Base-by-base conservation (phyloP, 306 rosid genomes). In the Myrica gale region DNA sequence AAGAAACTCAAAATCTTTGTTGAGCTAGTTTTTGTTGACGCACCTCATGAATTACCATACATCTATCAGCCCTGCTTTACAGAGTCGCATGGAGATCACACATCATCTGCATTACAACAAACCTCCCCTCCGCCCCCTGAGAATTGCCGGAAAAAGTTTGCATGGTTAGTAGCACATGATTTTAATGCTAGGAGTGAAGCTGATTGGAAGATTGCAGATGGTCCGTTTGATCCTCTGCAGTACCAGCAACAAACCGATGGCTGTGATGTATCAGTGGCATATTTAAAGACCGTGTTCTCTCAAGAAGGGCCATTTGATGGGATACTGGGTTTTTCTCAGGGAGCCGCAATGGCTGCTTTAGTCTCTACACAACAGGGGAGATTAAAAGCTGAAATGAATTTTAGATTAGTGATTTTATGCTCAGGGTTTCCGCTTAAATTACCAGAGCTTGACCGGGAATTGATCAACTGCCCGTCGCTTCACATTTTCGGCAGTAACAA, bases 291-390 rank as follows among this genome's bases (percentile, higher is more conserved):
- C 0, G 74, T 89, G 21, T 87, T 89, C 76, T 82, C 88, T 55
- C 79, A 74, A 72, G 74, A 87, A 81, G 97, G 96, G 53, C 95
- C 97, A 51, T 90, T 95, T 11, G 97, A 92, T 66, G 97, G 99
- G 45, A 75, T 92, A 69, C 74, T 95, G 77, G 97, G 99, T 23
- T 95, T 92, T 80, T 92, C 97, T 32, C 97, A 92, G 50, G 99
- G 99, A 69, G 96, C 99, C 19, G 97, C 96, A 57, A 92, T 92
- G 98, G 85, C 93, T 44, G 93, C 97, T 3, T 53, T 84, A 52
- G 62, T 92, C 26, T 87, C 91, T 78, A 78, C 93, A 7, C 89
- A 76, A 72, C 82, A 77, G 78, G 84, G 68, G 74, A 72, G 58
- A 60, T 81, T 86, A 45, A 78, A 78, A 81, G 83, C 80, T 51